phyloP scores from a whole-genome alignment of 148 eudicot species.

The Amaranthus palmeri region DNA sequence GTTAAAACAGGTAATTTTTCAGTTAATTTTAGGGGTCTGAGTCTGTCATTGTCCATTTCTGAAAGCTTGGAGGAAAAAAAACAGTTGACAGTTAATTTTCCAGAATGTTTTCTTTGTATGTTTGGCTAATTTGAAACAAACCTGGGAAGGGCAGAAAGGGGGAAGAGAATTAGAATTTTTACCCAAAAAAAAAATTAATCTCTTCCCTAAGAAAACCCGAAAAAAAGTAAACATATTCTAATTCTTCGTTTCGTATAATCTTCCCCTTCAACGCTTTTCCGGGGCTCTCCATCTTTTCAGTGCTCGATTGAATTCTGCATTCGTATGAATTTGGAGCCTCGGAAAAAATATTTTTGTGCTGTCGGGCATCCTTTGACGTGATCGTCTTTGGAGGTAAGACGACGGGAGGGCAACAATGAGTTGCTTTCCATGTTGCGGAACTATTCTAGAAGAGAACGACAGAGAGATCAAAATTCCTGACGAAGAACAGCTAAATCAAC shows the following conservation, averaged over 20 bases:
- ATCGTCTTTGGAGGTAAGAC: slow-evolving; percentile 6
- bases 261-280: neutral
- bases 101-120: slow-evolving; percentile 2
- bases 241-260: slow-evolving; percentile 8
- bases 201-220: slow-evolving; percentile 27
- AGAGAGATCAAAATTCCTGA: neutral
- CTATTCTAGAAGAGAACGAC: neutral
- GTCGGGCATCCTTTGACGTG: neutral
- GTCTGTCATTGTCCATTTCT: slow-evolving; percentile 14
- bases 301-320: neutral
- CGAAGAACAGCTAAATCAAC: slow-evolving; percentile 9
- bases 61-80: slow-evolving; percentile 2
- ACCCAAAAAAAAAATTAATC: slow-evolving; percentile 12
- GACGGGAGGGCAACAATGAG: slow-evolving; percentile 26
- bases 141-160: slow-evolving; percentile 2
- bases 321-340: neutral
- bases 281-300: slow-evolving; percentile 1
- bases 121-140: slow-evolving; percentile 18
- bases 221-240: neutral
- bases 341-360: neutral
- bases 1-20: slow-evolving; percentile 8
- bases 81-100: neutral
- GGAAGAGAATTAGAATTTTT: slow-evolving; percentile 4
- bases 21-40: slow-evolving; percentile 10
- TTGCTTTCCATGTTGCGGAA: slow-evolving; percentile 29